Evolutionary conservation across 2,329 filamentous ascomycete species (phyloP), one percentile per base, ranked within the genome.

Genomic region (Fusarium brachygibbosum): DNA sequence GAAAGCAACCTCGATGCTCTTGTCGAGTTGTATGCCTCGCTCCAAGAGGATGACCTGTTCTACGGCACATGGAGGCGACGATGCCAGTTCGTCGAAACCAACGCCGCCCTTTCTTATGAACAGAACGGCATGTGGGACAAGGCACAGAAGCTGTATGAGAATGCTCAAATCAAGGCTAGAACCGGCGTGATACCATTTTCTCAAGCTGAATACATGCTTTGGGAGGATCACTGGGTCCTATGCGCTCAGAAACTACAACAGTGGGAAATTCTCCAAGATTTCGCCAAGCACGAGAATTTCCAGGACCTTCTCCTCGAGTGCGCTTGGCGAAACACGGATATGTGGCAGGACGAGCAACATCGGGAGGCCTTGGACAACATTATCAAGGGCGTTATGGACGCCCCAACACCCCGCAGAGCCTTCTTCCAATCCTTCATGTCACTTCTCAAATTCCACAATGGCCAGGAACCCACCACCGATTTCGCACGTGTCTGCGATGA

Each of bases 61-160:
- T 98, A 99, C 70, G 96, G 96, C 11, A 97, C 94, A 1, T 99
- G 96, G 96, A 90, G 96, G 62, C 90, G 96, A 58, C 90, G 96
- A 45, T 97, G 94, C 78, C 93, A 97, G 71, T 99, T 97, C 76
- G 92, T 99, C 8, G 97, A 99, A 83, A 98, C 94, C 11, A 99
- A 99, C 76, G 93, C 96, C 16, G 96, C 94, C 2, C 84, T 99
- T 10, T 99, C 96, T 0, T 99, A 98, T 74, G 97, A 99, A 81
- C 97, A 99, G 78, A 97, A 97, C 74, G 96, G 96, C 48, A 97
- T 98, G 88, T 99, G 96, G 97, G 96, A 99, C 75, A 98, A 98
- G 81, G 94, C 97, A 2, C 97, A 99, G 81, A 92, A 93, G 76
- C 91, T 98, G 83, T 99, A 98, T 79, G 96, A 99, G 79, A 91